phyloP scores from a whole-genome alignment of 495 filamentous ascomycete species.

The Aspergillus sclerotiicarbonarius region DNA sequence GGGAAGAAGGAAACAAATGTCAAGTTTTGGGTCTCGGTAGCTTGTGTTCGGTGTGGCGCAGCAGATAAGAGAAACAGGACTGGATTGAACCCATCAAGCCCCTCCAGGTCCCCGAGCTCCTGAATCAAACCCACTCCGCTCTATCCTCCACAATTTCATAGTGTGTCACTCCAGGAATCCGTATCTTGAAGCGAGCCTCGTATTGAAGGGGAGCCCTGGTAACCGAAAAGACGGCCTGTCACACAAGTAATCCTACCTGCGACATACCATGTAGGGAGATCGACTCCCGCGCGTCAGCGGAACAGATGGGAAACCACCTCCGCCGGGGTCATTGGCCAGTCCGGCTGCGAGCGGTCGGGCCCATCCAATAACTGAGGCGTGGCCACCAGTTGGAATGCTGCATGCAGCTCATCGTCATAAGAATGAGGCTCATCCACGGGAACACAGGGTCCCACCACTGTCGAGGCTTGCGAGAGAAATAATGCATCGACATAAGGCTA shows the following conservation, averaged over 20 bases:
- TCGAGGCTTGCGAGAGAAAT: neutral
- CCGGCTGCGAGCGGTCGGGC: neutral
- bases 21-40: neutral
- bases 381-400: neutral
- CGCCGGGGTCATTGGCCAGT: neutral
- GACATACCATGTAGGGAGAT: neutral
- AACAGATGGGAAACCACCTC: neutral
- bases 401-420: neutral
- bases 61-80: neutral
- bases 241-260: neutral
- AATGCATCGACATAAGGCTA: neutral
- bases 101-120: neutral
- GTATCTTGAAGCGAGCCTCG: too few species aligned
- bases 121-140: neutral
- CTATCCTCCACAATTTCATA: too few species aligned
- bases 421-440: constrained; percentile 1
- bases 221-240: neutral
- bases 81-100: neutral
- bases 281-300: neutral
- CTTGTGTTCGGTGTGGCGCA: neutral
- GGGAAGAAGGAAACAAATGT: neutral
- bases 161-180: neutral
- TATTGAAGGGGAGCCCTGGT: neutral
- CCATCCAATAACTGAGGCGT: neutral
- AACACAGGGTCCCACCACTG: neutral